Evolutionary conservation across 2,329 filamentous ascomycete genomes (phyloP), one percentile per base, ranked within the genome.

Genomic region (Neoscytalidium dimidiatum): DNA sequence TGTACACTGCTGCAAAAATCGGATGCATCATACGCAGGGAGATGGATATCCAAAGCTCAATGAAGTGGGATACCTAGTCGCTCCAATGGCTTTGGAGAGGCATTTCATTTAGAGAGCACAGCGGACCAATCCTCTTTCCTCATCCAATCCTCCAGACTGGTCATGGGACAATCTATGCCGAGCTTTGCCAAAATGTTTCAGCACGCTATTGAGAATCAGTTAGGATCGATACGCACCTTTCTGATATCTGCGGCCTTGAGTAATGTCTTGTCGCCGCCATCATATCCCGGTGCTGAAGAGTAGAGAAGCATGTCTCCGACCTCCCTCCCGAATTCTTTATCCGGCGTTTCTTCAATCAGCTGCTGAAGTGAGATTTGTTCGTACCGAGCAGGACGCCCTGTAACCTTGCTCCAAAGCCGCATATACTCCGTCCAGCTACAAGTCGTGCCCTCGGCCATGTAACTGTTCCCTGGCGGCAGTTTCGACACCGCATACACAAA

Each of bases 251-350:
- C 56, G 2, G 64, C 44, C 17, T 44, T 28, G 8, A 52, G 28
- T 8, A 65, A 19, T 29, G 31, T 53, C 4, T 38, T 7, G 17
- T 65, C 81, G 0, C 74, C 81, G 0, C 83, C 83, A 66, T 82
- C 82, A 63, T 85, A 85, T 0, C 83, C 83, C 0, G 82, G 82
- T 38, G 83, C 75, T 0, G 78, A 80, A 11, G 75, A 77, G 66
- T 85, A 85, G 1, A 71, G 67, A 49, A 80, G 84, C 83, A 85
- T 84, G 65, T 78, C 70, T 3, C 77, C 77, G 0, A 80, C 72
- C 67, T 85, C 83, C 0, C 77, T 70, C 0, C 82, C 82, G 1
- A 76, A 75, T 2, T 82, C 81, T 1, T 68, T 69, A 46, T 83
- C 81, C 0, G 74, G 72, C 0, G 76, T 71, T 1, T 68, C 68